phyloP scores from a whole-genome alignment of 2,329 filamentous ascomycete genomes.

The Fusarium domesticum region DNA sequence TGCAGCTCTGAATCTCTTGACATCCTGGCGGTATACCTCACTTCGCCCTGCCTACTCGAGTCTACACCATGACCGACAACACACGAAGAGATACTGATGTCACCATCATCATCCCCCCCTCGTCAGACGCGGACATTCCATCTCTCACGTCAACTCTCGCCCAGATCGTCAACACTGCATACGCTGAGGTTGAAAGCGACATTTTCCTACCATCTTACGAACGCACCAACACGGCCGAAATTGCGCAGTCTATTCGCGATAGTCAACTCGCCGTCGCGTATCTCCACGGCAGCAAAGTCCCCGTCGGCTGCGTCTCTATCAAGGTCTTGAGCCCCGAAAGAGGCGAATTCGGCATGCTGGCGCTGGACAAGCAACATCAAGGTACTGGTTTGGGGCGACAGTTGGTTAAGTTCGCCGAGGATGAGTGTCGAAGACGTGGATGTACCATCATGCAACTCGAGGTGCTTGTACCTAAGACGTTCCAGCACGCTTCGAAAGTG shows the following conservation, averaged over 20 bases:
- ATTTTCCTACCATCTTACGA: slow-evolving; percentile 29
- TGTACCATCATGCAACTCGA: slow-evolving; percentile 32
- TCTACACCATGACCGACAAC: too few relatives aligned
- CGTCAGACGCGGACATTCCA: slow-evolving; percentile 17
- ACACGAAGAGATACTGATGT: too few relatives aligned
- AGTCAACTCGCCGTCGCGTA: slow-evolving; percentile 28
- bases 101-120: slow-evolving; percentile 20
- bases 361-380: slow-evolving; percentile 22
- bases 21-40: too few relatives aligned
- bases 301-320: slow-evolving; percentile 29
- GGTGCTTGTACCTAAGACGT: slow-evolving; percentile 28
- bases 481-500: slow-evolving; percentile 27
- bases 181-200: slow-evolving; percentile 24
- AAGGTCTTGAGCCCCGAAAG: slow-evolving; percentile 18
- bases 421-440: slow-evolving; percentile 25
- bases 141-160: slow-evolving; percentile 13
- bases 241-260: slow-evolving; percentile 20
- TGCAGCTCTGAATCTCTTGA: too few relatives aligned
- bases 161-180: slow-evolving; percentile 29
- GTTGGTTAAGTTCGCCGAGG: slow-evolving; percentile 29
- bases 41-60: too few relatives aligned
- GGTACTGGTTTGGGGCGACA: slow-evolving; percentile 26
- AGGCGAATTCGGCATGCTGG: slow-evolving; percentile 32
- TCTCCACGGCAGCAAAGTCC: slow-evolving; percentile 1
- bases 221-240: slow-evolving; percentile 22